Evolutionary conservation across 2,329 filamentous ascomycete species (phyloP).

Genomic region (Sarocladium oryzae): DNA sequence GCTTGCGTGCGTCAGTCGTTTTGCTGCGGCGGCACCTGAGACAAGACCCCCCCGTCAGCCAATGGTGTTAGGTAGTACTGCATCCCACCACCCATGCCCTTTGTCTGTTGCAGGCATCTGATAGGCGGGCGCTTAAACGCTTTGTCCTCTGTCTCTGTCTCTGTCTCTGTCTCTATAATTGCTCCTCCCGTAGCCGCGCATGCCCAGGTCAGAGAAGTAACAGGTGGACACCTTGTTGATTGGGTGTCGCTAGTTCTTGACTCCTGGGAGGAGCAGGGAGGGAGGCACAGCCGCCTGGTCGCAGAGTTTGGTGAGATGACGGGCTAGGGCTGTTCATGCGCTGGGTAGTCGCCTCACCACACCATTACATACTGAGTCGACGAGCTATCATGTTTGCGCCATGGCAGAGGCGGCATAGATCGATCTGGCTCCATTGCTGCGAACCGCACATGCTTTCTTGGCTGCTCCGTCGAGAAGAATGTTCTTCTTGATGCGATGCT

Average conservation of each 20-base stretch:
- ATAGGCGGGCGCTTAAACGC: slow-evolving; percentile 5
- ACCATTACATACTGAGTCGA: too few species aligned
- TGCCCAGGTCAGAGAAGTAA: not conserved
- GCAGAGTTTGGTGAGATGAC: slow-evolving; percentile 25
- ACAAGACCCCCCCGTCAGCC: slow-evolving; percentile 12
- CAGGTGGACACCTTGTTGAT: slow-evolving; percentile 5
- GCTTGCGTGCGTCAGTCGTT: too few species aligned
- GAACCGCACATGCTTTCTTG: too few species aligned
- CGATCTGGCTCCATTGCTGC: not conserved
- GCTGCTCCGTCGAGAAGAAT: too few species aligned
- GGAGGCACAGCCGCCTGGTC: slow-evolving; percentile 16
- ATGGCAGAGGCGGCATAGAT: not conserved
- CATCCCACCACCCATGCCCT: too few species aligned
- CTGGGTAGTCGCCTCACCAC: too few species aligned
- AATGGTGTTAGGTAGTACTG: slow-evolving; percentile 15
- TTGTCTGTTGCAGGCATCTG: not conserved
- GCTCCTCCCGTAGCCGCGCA: slow-evolving; percentile 6
- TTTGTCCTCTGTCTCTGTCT: too few species aligned
- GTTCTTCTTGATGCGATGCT: too few species aligned
- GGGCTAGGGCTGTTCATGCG: not conserved
- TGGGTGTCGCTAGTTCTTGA: not conserved
- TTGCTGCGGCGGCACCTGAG: slow-evolving; percentile 4
- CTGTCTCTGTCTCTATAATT: too few species aligned
- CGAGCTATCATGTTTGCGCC: too few species aligned
- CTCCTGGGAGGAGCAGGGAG: not conserved